Percentiles rank a stretch among this genome's conserved stretches.
These are phyloP conservation scores for Fusarium drepaniforme DNA, from an alignment of 2,329 filamentous ascomycete species.

Conservation along the genomic window DNA sequence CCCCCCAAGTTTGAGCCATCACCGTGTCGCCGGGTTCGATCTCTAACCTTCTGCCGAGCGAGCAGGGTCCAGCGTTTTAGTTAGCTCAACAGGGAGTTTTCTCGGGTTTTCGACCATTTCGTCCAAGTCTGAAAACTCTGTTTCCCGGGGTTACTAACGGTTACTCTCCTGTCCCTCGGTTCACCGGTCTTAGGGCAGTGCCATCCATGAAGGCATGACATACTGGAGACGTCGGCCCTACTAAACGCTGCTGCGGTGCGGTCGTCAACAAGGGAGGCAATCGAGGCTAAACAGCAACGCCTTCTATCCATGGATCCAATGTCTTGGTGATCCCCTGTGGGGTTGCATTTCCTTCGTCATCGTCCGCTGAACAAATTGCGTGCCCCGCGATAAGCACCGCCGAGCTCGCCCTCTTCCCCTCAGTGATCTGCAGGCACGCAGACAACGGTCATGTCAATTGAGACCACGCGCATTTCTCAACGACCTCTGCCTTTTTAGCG, in stretches of 20 bases:
- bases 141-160: neutral
- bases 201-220: neutral
- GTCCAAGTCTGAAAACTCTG: neutral
- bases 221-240: conserved; percentile 1
- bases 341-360: conserved; percentile 32
- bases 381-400: conserved; percentile 34
- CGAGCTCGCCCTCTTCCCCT: conserved; percentile 28
- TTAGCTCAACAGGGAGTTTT: conserved; percentile 3
- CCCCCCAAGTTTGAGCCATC: conserved; percentile 7
- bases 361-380: conserved; percentile 4
- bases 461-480: conserved; percentile 19
- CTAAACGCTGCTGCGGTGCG: conserved; percentile 2
- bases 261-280: neutral
- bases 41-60: conserved; percentile 12
- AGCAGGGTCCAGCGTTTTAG: conserved; percentile 10
- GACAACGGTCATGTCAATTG: conserved; percentile 13
- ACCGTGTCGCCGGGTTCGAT: conserved; percentile 27
- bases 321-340: conserved; percentile 20
- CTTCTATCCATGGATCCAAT: conserved; percentile 16
- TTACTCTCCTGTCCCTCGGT: neutral
- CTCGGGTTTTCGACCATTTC: conserved; percentile 17
- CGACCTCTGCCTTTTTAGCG: neutral
- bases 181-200: neutral
- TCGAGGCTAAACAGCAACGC: conserved; percentile 13
- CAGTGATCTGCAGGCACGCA: conserved; percentile 41